Percentiles rank a stretch among this genome's conserved stretches.
Evolutionary conservation across 169 alveolate genomes (phyloP).

Genomic region (Plasmodium cynomolgi): DNA sequence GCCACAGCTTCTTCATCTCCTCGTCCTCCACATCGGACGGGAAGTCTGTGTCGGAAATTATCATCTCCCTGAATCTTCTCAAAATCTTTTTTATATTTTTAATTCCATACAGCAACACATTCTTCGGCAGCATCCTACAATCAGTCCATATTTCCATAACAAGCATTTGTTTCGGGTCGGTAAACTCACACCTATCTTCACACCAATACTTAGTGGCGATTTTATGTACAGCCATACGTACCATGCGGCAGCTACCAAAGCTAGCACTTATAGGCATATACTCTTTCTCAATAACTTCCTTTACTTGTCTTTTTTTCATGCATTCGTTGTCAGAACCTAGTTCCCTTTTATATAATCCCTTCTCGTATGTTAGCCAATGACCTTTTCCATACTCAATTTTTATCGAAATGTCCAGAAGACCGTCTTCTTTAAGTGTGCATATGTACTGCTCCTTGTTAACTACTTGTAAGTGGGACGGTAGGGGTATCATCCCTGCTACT

Average conservation of each 20-base stretch:
- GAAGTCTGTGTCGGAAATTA: slow-evolving; percentile 36
- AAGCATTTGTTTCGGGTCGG: slow-evolving; percentile 89
- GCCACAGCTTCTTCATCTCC: slow-evolving; percentile 73
- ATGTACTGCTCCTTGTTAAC: slow-evolving; percentile 85
- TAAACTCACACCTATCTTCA: slow-evolving; percentile 78
- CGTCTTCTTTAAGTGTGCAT: slow-evolving; percentile 83
- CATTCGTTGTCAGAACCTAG: slow-evolving; percentile 85
- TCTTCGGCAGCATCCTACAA: slow-evolving; percentile 76
- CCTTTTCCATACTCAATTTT: slow-evolving; percentile 90
- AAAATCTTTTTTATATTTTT: slow-evolving; percentile 73
- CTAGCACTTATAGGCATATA: slow-evolving; percentile 84
- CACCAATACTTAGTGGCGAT: slow-evolving; percentile 88
- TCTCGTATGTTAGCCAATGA: slow-evolving; percentile 52
- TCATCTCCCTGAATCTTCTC: slow-evolving; percentile 67
- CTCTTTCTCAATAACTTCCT: slow-evolving; percentile 83
- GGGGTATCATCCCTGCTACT: slow-evolving; percentile 85
- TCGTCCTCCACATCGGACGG: slow-evolving; percentile 30
- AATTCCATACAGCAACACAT: slow-evolving; percentile 77
- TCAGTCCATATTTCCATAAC: slow-evolving; percentile 89
- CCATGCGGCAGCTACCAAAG: slow-evolving; percentile 89
- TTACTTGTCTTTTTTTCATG: slow-evolving; percentile 81
- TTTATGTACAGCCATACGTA: slow-evolving; percentile 90
- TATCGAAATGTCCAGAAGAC: slow-evolving; percentile 82
- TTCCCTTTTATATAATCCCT: slow-evolving; percentile 85
- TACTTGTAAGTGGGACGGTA: slow-evolving; percentile 84